Percentiles rank a stretch among this genome's conserved stretches.
Conservation (phyloP, 306 rosid genomes). For the Malus sylvestris region DNA sequence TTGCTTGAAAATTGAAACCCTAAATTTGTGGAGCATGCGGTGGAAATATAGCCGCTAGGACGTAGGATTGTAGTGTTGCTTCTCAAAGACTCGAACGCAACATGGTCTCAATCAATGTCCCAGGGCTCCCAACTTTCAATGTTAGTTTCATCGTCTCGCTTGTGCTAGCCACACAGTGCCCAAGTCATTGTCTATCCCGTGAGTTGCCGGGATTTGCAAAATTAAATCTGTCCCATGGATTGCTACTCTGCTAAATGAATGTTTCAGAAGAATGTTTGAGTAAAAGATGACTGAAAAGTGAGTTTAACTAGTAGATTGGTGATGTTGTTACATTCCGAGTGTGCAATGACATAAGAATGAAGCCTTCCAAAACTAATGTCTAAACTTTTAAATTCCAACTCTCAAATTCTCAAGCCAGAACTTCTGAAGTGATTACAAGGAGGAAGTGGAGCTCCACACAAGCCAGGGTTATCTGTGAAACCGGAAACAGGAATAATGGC, state of each 20-base stretch:
- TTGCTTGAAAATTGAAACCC: neutral
- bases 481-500: conserved; percentile 30
- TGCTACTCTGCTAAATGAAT: neutral
- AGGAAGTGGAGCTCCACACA: conserved; percentile 61
- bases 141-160: too few species aligned
- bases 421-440: conserved; percentile 27
- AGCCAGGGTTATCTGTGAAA: conserved; percentile 39
- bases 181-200: too few species aligned
- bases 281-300: neutral
- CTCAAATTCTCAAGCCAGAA: neutral
- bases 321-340: neutral
- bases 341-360: neutral
- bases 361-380: neutral
- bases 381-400: neutral
- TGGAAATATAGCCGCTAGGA: neutral
- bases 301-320: neutral
- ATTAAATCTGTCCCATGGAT: too few species aligned
- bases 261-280: neutral
- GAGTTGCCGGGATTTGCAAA: too few species aligned
- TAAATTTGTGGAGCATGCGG: neutral
- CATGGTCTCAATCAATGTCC: neutral
- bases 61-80: neutral
- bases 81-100: neutral
- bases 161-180: too few species aligned
- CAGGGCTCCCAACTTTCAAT: too few species aligned